Percentiles rank a stretch among this genome's conserved stretches.
These are phyloP conservation scores for Heterobasidion irregulare DNA, from an alignment of 1,284 basidiomycete genomes.

Conservation along the genomic window DNA sequence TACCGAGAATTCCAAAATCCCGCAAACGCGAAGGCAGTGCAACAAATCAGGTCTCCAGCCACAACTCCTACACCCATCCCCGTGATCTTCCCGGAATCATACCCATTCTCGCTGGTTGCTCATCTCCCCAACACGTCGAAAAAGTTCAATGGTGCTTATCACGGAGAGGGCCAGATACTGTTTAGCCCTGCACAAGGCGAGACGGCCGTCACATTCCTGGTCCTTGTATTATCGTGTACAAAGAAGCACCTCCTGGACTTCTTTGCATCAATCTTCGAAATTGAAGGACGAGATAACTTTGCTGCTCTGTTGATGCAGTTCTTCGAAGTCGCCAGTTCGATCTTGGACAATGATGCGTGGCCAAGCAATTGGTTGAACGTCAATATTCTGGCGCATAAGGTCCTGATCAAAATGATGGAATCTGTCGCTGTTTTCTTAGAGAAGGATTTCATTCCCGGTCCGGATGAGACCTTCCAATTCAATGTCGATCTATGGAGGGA, in stretches of 20 bases:
- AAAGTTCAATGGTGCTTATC: conserved; percentile 29
- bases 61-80: conserved; percentile 61
- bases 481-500: conserved; percentile 78
- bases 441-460: conserved; percentile 74
- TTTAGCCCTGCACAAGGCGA: conserved; percentile 85
- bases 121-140: conserved; percentile 47
- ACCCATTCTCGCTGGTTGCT: conserved; percentile 84
- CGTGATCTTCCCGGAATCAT: conserved; percentile 87
- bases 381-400: conserved; percentile 84
- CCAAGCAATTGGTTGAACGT: conserved; percentile 91
- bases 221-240: conserved; percentile 75
- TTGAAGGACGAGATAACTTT: conserved; percentile 81
- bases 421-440: conserved; percentile 74
- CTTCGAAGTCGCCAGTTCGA: conserved; percentile 78
- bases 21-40: conserved; percentile 60
- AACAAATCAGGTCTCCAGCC: conserved; percentile 55
- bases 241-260: conserved; percentile 74
- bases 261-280: conserved; percentile 72
- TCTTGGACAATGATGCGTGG: conserved; percentile 85
- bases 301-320: conserved; percentile 66
- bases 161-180: conserved; percentile 33
- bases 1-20: conserved; percentile 78
- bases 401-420: conserved; percentile 84
- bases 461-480: conserved; percentile 58
- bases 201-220: conserved; percentile 79